Evolutionary conservation across 1,139 yeast species (phyloP).

Genomic region (Nematodospora anomalae): DNA sequence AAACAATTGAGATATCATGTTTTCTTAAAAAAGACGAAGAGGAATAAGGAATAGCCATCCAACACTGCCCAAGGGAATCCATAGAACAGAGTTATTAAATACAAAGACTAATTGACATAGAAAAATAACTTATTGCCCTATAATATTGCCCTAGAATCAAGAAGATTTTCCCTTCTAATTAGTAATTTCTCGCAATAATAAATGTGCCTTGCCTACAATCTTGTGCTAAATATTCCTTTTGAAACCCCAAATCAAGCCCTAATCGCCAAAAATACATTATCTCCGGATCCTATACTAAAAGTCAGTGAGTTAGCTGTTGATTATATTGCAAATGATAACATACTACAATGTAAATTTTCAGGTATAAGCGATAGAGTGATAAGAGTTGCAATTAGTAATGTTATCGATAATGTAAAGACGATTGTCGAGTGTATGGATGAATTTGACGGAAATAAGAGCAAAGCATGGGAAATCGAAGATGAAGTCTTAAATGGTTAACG

Average conservation of each 20-base stretch:
- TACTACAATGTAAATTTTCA: slow-evolving; percentile 44
- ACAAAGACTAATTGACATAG: too few relatives aligned
- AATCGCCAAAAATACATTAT: slow-evolving; percentile 58
- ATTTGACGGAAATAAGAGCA: slow-evolving; percentile 42
- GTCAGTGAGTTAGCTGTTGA: slow-evolving; percentile 55
- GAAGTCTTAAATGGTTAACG: slow-evolving; percentile 4
- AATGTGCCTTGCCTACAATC: slow-evolving; percentile 7
- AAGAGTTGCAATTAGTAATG: slow-evolving; percentile 69
- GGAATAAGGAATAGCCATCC: too few relatives aligned
- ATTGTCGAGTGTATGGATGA: slow-evolving; percentile 68
- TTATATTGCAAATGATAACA: slow-evolving; percentile 29
- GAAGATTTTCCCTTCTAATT: too few relatives aligned
- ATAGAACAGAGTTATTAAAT: too few relatives aligned
- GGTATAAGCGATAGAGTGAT: slow-evolving; percentile 65
- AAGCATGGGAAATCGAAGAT: slow-evolving; percentile 9
- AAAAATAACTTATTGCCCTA: too few relatives aligned
- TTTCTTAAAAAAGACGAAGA: too few relatives aligned
- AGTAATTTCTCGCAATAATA: too few relatives aligned
- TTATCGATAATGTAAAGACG: slow-evolving; percentile 63
- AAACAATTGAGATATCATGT: too few relatives aligned
- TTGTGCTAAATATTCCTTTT: slow-evolving; percentile 48
- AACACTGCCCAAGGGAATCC: too few relatives aligned
- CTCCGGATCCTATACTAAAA: slow-evolving; percentile 79
- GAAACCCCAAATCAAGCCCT: slow-evolving; percentile 56
- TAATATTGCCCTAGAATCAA: too few relatives aligned